Base-by-base conservation (phyloP, 805 yeast species). In the Isabelozyma rhagii region DNA sequence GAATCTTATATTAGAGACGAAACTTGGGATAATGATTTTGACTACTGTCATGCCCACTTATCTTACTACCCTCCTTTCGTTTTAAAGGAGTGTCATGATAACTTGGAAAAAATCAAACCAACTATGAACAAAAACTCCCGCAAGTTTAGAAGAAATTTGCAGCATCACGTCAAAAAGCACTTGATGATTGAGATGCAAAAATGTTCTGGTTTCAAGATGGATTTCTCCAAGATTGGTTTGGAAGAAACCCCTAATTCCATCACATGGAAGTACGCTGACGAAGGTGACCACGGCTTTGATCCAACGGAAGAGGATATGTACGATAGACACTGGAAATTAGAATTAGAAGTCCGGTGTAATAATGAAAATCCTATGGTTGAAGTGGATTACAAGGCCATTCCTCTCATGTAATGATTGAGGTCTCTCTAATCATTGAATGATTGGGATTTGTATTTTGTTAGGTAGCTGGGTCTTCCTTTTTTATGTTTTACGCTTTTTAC, bases 41-140 rank as follows among this genome's bases (percentile, higher is more conserved):
- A 83, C 61, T 79, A 83, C 58, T 70, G 84, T 55, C 87, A 85
- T 61, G 87, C 88, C 38, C 84, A 80, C 53, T 71, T 86, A 52
- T 74, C 73, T 46, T 87, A 87, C 67, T 75, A 81, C 60, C 94
- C 94, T 17, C 93, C 93, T 46, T 87, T 87, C 62, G 80, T 87
- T 44, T 55, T 85, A 64, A 78, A 79, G 54, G 86, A 82, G 50
- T 79, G 84, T 52, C 88, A 84, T 55, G 81, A 83, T 50, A 83
- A 85, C 60, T 81, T 83, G 51, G 91, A 86, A 47, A 85, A 83
- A 62, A 80, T 86, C 53, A 84, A 85, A 64, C 85, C 86, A 29
- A 81, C 87, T 41, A 83, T 81, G 75, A 86, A 85, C 67, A 82
- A 85, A 53, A 82, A 86, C 63, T 83, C 85, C 50, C 80, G 82